These are phyloP conservation scores for Epithemia pelagica DNA, from an alignment of 108 stramenopile species.

Conservation along the genomic window DNA sequence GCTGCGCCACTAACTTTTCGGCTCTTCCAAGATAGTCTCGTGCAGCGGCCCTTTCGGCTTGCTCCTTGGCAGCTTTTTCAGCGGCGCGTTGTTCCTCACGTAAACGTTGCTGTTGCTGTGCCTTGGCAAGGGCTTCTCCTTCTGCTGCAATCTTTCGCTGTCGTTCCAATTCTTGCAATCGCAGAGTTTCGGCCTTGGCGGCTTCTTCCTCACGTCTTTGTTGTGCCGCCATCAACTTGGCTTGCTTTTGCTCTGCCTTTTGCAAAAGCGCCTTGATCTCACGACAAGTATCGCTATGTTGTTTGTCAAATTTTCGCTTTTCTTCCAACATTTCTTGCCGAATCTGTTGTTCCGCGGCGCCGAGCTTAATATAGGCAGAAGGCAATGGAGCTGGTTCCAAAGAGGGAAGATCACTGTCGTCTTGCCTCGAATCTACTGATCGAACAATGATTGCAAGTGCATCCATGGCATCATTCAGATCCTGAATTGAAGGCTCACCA, in stretches of 20 bases:
- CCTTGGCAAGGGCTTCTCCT: constrained; percentile 9
- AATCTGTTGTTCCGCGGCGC: neutral
- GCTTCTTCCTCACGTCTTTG: neutral
- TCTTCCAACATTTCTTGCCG: constrained; percentile 25
- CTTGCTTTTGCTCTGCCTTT: neutral
- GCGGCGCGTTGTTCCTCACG: constrained; percentile 15
- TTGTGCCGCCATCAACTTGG: neutral
- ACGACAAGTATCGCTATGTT: neutral
- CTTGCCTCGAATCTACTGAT: neutral
- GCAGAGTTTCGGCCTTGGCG: neutral
- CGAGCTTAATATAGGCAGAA: neutral
- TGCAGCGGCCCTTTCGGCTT: constrained; percentile 27
- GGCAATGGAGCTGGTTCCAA: neutral
- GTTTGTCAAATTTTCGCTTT: constrained; percentile 23
- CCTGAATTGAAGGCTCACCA: neutral
- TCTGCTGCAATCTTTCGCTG: constrained; percentile 12
- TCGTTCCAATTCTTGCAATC: neutral
- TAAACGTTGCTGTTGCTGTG: constrained; percentile 15
- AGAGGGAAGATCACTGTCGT: neutral
- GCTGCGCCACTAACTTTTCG: constrained; percentile 41
- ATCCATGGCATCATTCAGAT: neutral
- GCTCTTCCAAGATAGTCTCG: constrained; percentile 39
- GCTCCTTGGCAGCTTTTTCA: constrained; percentile 12
- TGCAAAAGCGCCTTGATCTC: neutral
- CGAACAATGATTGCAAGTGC: neutral